phyloP scores from a whole-genome alignment of 768 basidiomycete species.

The Boletellus sp. region DNA sequence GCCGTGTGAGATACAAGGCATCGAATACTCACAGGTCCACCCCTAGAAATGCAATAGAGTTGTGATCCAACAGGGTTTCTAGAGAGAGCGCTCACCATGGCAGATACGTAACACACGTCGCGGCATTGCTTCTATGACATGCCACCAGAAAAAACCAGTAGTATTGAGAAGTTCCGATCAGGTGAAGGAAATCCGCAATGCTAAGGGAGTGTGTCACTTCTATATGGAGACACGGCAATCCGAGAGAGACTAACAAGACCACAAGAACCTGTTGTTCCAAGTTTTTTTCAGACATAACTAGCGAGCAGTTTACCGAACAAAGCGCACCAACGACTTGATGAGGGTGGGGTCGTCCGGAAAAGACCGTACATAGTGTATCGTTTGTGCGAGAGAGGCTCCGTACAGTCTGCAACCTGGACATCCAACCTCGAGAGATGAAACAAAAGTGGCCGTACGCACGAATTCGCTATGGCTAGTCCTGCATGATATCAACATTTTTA shows the following conservation, averaged over 20 bases:
- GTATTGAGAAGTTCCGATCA: constrained; percentile 2
- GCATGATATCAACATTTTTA: background rate
- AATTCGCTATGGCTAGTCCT: constrained; percentile 1
- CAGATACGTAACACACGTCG: background rate
- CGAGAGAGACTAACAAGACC: constrained; percentile 7
- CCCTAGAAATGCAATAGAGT: background rate
- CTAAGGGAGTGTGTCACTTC: constrained; percentile 1
- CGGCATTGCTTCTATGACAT: constrained; percentile 1
- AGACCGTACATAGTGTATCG: background rate
- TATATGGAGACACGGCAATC: background rate
- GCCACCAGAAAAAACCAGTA: constrained; percentile 3
- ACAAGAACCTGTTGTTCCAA: constrained; percentile 6
- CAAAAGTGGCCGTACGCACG: constrained; percentile 1
- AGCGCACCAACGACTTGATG: constrained; percentile 12
- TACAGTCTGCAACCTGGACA: constrained; percentile 6
- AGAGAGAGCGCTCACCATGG: constrained; percentile 8
- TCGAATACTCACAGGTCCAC: constrained; percentile 4
- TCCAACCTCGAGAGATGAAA: background rate
- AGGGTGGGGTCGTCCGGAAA: constrained; percentile 4
- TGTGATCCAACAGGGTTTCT: background rate
- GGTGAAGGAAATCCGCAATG: constrained; percentile 1
- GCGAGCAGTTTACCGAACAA: background rate
- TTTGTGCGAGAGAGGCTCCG: constrained; percentile 7
- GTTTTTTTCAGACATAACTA: background rate
- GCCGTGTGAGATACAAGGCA: background rate